phyloP scores from a whole-genome alignment of 495 filamentous ascomycete species.

The Xylaria curta region DNA sequence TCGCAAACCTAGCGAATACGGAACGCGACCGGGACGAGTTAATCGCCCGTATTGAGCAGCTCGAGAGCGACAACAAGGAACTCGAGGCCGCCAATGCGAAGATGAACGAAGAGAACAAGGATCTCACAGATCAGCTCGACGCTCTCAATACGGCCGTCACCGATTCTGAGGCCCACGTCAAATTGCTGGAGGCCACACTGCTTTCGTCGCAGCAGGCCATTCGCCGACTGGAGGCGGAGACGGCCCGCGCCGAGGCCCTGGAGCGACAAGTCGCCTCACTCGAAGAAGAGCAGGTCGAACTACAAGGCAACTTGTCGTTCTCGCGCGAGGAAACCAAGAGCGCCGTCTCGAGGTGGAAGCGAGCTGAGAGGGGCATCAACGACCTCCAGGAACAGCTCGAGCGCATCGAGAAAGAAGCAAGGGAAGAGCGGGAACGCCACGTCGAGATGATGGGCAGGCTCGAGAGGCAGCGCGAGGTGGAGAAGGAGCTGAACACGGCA shows the following conservation, averaged over 20 bases:
- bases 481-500: constrained; percentile 76
- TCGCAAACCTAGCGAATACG: constrained; percentile 86
- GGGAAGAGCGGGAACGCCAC: constrained; percentile 82
- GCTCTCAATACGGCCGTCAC: constrained; percentile 73
- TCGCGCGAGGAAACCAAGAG: constrained; percentile 75
- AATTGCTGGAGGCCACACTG: constrained; percentile 72
- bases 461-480: constrained; percentile 75
- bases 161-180: constrained; percentile 77
- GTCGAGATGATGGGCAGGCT: constrained; percentile 79
- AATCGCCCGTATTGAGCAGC: constrained; percentile 69
- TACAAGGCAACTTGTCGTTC: constrained; percentile 68
- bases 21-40: constrained; percentile 79
- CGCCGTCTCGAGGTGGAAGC: constrained; percentile 80
- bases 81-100: constrained; percentile 76
- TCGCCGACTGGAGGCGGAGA: constrained; percentile 72
- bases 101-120: constrained; percentile 79
- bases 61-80: constrained; percentile 78
- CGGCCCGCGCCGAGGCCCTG: constrained; percentile 73
- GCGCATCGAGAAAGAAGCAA: constrained; percentile 82
- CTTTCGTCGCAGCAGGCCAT: constrained; percentile 78
- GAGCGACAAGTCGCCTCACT: constrained; percentile 78
- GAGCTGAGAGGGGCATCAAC: constrained; percentile 74
- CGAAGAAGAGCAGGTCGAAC: constrained; percentile 77
- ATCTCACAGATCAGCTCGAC: constrained; percentile 81
- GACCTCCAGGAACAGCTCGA: constrained; percentile 87